Base-by-base conservation (phyloP, 129 eudicot genomes). In the Mikania micrantha region DNA sequence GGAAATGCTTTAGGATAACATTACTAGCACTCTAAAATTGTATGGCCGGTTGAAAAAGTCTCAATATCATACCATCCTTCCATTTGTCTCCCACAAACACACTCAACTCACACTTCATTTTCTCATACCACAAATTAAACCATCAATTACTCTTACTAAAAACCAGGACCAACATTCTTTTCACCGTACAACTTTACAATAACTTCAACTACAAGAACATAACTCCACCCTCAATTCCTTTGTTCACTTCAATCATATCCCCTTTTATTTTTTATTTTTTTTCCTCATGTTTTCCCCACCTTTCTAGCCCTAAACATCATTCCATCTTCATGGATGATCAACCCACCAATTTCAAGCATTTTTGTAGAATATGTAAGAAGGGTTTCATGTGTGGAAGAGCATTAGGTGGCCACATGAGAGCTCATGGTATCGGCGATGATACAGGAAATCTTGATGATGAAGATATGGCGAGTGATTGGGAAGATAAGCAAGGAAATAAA, bases 371-470 rank as follows among this genome's bases (percentile, higher is more conserved):
- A 16, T 92, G 98, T 77, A 88, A 85, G 70, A 92, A 88, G 77
- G 98, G 98, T 21, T 92, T 92, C 68, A 74, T 92, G 92, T 92
- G 98, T 64, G 98, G 98, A 34, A 78, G 98, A 74, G 98, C 98
- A 42, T 74, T 92, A 44, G 97, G 97, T 11, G 97, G 97, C 11
- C 97, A 87, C 67, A 90, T 90, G 97, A 73, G 95, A 57, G 95
- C 97, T 68, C 97, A 90, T 10, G 98, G 96, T 6, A 84, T 88
- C 4, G 92, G 95, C 1, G 96, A 88, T 60, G 98, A 88, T 57
- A 48, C 59, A 7, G 85, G 73, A 1, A 82, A 44, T 59, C 45
- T 88, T 9, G 98, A 92, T 1, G 96, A 92, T 16, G 96, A 91
- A 11, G 96, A 88, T 78, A 84, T 71, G 0, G 69, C 64, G 0